A percentile compares a stretch with the other conserved stretches of the same genome.
Evolutionary conservation across 192 early-diverging fungal genomes (phyloP).

Genomic region (Gonapodya sp.): DNA sequence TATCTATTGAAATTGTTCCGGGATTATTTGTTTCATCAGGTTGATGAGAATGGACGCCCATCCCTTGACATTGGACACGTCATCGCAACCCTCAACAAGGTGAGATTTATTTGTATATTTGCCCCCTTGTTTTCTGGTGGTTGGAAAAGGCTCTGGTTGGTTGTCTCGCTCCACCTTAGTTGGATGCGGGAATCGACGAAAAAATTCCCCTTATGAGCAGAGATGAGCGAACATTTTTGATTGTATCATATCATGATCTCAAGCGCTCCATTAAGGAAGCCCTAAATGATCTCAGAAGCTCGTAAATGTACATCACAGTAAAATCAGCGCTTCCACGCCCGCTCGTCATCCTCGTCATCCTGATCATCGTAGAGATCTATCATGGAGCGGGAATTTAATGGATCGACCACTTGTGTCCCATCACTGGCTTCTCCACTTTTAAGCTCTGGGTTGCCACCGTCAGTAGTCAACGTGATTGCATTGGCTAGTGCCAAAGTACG

Average conservation of each 20-base stretch:
- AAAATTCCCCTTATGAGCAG: conserved; percentile 89
- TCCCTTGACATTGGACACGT: conserved; percentile 89
- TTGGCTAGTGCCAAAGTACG: too few species aligned
- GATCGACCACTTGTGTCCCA: too few species aligned
- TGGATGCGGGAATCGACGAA: conserved; percentile 92
- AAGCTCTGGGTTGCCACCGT: too few species aligned
- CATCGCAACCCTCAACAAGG: conserved; percentile 89
- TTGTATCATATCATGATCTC: conserved; percentile 92
- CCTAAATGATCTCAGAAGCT: conserved; percentile 57
- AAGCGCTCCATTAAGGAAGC: conserved; percentile 83
- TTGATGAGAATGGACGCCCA: conserved; percentile 65
- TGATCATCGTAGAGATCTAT: conserved; percentile 11
- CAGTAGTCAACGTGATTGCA: too few species aligned
- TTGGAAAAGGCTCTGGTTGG: conserved; percentile 3
- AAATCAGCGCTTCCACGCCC: conserved; percentile 3
- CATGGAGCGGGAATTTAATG: too few species aligned
- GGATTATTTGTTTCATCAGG: conserved; percentile 97
- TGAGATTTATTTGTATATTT: conserved; percentile 24
- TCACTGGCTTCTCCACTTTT: too few species aligned
- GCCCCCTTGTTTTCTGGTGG: conserved; percentile 8
- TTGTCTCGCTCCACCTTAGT: conserved; percentile 30
- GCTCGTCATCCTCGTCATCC: neutral
- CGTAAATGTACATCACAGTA: neutral
- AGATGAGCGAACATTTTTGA: conserved; percentile 93
- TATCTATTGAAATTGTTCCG: conserved; percentile 96